Percentiles rank a stretch among this genome's conserved stretches.
These are phyloP conservation scores for Leucocoprinus sp. DNA, from an alignment of 768 basidiomycete species.

Conservation along the genomic window DNA sequence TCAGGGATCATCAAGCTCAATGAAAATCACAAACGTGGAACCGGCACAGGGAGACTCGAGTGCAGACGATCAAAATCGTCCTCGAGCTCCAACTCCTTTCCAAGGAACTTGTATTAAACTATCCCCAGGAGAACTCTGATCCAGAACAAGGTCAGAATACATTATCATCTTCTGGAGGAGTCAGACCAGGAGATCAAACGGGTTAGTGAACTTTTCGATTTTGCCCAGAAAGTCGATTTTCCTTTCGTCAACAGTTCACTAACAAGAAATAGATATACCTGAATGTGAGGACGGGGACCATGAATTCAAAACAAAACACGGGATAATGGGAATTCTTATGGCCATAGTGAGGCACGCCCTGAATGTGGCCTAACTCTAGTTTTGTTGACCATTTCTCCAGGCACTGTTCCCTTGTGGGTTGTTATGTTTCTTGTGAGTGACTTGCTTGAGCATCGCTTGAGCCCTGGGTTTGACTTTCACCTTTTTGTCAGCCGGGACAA, in stretches of 20 bases:
- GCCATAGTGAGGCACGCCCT: neutral
- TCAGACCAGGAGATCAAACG: neutral
- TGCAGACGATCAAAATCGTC: neutral
- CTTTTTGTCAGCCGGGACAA: slow-evolving; percentile 2
- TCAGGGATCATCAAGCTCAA: neutral
- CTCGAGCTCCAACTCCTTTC: neutral
- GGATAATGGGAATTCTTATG: slow-evolving; percentile 9
- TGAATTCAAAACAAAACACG: slow-evolving; percentile 4
- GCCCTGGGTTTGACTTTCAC: too few species aligned
- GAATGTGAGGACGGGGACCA: slow-evolving; percentile 4
- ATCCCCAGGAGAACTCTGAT: too few species aligned
- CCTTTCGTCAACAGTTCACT: neutral
- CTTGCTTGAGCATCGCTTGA: neutral
- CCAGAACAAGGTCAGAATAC: too few species aligned
- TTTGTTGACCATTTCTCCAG: neutral
- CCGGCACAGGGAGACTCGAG: neutral
- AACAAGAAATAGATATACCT: too few species aligned
- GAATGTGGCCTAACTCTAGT: neutral
- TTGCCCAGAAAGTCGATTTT: neutral
- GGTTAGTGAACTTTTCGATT: neutral
- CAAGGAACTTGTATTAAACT: too few species aligned
- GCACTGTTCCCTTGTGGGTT: slow-evolving; percentile 6
- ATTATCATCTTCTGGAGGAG: neutral
- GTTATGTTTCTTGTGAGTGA: slow-evolving; percentile 8
- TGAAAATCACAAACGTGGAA: neutral